Evolutionary conservation across 805 yeast species (phyloP).

Genomic region (Yamadazyma paraphyllophila): DNA sequence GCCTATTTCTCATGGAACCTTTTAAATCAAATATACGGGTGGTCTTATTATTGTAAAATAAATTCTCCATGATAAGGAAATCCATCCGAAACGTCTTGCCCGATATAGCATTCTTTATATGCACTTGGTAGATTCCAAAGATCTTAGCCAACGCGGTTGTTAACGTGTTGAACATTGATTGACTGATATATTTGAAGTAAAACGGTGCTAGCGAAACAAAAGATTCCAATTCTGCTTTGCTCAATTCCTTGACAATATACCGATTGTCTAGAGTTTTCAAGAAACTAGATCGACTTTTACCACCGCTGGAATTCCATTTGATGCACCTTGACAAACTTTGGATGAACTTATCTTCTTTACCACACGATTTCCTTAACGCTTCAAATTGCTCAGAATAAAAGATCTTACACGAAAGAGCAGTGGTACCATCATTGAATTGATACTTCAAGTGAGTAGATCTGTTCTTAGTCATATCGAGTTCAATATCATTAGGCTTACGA

Average conservation of each 20-base stretch:
- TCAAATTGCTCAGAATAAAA: constrained; percentile 96
- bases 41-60: constrained; percentile 80
- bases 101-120: constrained; percentile 69
- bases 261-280: constrained; percentile 89
- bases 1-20: constrained; percentile 97
- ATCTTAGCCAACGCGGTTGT: constrained; percentile 94
- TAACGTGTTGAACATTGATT: constrained; percentile 89
- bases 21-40: constrained; percentile 90
- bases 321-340: constrained; percentile 91
- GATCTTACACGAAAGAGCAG: constrained; percentile 85
- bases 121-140: constrained; percentile 93
- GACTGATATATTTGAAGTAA: constrained; percentile 93
- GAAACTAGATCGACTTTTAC: constrained; percentile 94
- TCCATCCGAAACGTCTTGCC: constrained; percentile 83
- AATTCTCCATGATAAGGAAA: constrained; percentile 91
- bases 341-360: constrained; percentile 67
- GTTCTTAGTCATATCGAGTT: constrained; percentile 70
- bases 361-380: constrained; percentile 85
- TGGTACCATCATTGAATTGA: constrained; percentile 83
- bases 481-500: constrained; percentile 42
- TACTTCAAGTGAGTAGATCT: constrained; percentile 89
- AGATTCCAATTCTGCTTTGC: constrained; percentile 86
- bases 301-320: constrained; percentile 95
- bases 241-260: constrained; percentile 83
- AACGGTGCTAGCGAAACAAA: constrained; percentile 95